Percentiles rank a stretch among this genome's conserved stretches.
These are phyloP conservation scores for Catunica adiposa DNA, from an alignment of 2,329 filamentous ascomycete genomes.

Conservation along the genomic window DNA sequence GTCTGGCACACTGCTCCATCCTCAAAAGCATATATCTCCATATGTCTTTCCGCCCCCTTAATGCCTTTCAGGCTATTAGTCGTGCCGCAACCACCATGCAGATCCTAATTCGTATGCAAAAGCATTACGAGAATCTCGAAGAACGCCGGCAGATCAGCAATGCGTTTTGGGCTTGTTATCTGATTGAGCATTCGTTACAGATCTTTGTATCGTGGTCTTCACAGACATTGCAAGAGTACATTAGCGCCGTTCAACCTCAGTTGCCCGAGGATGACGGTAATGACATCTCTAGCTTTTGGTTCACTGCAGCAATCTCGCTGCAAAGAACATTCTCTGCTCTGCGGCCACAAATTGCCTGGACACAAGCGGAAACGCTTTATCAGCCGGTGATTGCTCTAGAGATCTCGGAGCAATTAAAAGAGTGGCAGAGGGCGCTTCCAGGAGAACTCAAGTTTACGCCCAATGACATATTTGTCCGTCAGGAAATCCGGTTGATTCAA, in stretches of 20 bases:
- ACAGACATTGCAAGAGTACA: constrained; percentile 14
- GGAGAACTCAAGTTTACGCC: neutral
- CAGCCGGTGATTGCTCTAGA: constrained; percentile 16
- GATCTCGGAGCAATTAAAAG: constrained; percentile 14
- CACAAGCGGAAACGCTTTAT: constrained; percentile 15
- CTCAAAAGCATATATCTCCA: constrained; percentile 15
- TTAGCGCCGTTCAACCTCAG: neutral
- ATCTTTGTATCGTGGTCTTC: constrained; percentile 16
- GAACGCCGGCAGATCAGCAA: constrained; percentile 13
- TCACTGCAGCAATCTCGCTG: constrained; percentile 16
- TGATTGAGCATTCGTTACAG: constrained; percentile 17
- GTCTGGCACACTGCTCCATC: constrained; percentile 15
- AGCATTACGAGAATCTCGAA: neutral
- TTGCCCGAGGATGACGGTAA: neutral
- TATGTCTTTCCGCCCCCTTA: constrained; percentile 16
- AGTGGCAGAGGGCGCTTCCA: constrained; percentile 15
- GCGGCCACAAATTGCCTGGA: constrained; percentile 14
- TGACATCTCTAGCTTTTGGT: constrained; percentile 16
- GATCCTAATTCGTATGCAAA: constrained; percentile 11
- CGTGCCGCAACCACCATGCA: constrained; percentile 10
- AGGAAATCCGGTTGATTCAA: neutral
- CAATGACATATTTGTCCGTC: constrained; percentile 13
- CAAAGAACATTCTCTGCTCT: constrained; percentile 16
- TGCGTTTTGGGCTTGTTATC: constrained; percentile 17
- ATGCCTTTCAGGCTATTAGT: constrained; percentile 16